Base-by-base conservation (phyloP, 2,329 filamentous ascomycete species). In the Aurifilum marmelostoma region DNA sequence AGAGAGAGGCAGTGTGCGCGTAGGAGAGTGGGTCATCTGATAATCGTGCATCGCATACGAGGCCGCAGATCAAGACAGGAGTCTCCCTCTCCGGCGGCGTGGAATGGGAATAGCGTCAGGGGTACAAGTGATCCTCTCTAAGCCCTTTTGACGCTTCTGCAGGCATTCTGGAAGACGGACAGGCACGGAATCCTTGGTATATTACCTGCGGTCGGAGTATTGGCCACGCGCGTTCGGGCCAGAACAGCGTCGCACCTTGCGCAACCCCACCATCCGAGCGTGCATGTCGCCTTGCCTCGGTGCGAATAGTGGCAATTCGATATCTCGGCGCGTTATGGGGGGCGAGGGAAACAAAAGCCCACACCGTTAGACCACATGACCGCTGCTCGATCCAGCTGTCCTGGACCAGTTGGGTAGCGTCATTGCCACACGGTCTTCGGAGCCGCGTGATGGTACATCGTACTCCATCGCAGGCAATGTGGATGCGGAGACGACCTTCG, bases 231-330 rank as follows among this genome's bases (percentile, higher is more conserved):
- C 32, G 16, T 14, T 34, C n/a, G 27, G 37, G 50, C 29, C 64
- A 63, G 37, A 12, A 60, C 50, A 63, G 67, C 59, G 61, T 60
- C 64, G 67, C 47, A 41, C 56, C 61, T 41, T 64, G 34, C 37
- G 11, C 37, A 58, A 50, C 60, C 52, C 66, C 66, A 68, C 60
- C 60, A 65, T 60, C 64, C 50, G 64, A 63, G 50, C 64, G 67
- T 62, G 63, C 50, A 67, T 59, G 37, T 69, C 59, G 64, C 50
- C 60, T 63, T 60, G 59, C 52, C 50, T 66, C 47, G 58, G 52
- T 41, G 59, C 34, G 41, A 56, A 47, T 39, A 66, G 50, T 18
- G 54, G 34, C 34, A 34, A 34, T 34, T 34, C 8, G 34, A 8
- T 34, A 4, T 34, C 34, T 34, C 34, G 34, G 34, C 8, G 34